Percentiles rank a stretch among this genome's conserved stretches.
phyloP scores from a whole-genome alignment of 805 yeast genomes.

The Kluyveromyces dobzhanskii region DNA sequence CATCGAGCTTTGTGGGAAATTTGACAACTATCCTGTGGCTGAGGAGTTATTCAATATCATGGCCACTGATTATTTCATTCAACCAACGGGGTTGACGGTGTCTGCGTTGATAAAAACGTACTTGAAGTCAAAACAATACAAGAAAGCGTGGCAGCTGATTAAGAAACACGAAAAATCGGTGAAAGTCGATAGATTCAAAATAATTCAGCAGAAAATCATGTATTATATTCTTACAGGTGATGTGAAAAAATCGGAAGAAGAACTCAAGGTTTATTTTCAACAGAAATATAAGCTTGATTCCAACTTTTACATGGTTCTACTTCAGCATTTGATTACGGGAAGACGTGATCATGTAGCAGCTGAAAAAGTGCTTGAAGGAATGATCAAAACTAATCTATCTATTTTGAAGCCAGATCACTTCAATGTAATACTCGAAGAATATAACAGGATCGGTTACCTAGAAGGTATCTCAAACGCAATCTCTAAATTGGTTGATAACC shows the following conservation, averaged over 20 bases:
- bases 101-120: slow-evolving; percentile 24
- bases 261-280: slow-evolving; percentile 12
- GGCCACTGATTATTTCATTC: slow-evolving; percentile 22
- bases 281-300: slow-evolving; percentile 11
- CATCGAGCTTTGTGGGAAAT: slow-evolving; percentile 21
- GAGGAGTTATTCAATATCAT: slow-evolving; percentile 25
- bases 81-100: slow-evolving; percentile 20
- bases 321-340: slow-evolving; percentile 12
- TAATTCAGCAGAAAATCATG: slow-evolving; percentile 19
- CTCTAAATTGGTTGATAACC: slow-evolving; percentile 19
- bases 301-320: slow-evolving; percentile 19
- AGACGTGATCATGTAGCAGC: slow-evolving; percentile 18
- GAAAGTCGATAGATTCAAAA: slow-evolving; percentile 6
- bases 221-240: slow-evolving; percentile 15
- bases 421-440: slow-evolving; percentile 25
- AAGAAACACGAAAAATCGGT: slow-evolving; percentile 9
- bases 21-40: slow-evolving; percentile 22
- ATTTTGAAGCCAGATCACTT: slow-evolving; percentile 21
- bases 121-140: slow-evolving; percentile 15
- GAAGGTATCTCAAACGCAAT: slow-evolving; percentile 24
- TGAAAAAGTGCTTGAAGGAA: slow-evolving; percentile 13
- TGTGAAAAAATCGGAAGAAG: slow-evolving; percentile 12
- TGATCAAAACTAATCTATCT: slow-evolving; percentile 12
- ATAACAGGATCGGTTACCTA: slow-evolving; percentile 19
- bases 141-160: slow-evolving; percentile 16